Conservation (phyloP, 2,329 filamentous ascomycete species). For the Aspergillus tamarii region DNA sequence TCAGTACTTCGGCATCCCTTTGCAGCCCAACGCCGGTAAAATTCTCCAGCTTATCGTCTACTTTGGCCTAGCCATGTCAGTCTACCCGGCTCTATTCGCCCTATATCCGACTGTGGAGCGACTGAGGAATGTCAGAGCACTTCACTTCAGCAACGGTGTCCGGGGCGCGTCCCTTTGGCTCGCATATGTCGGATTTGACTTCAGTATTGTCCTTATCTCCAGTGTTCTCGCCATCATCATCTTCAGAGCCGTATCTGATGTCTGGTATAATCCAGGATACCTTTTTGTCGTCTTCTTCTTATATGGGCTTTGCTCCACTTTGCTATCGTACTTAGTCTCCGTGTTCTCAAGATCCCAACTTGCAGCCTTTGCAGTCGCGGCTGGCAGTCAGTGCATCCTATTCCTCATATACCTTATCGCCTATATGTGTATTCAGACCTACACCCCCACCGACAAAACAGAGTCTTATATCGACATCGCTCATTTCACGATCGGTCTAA, state of each 20-base stretch:
- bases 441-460: constrained; percentile 69
- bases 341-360: constrained; percentile 78
- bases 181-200: constrained; percentile 81
- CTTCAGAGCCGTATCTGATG: constrained; percentile 62
- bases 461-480: constrained; percentile 69
- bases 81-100: constrained; percentile 83
- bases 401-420: constrained; percentile 74
- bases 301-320: constrained; percentile 76
- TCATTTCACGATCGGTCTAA: constrained; percentile 72
- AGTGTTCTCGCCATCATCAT: constrained; percentile 70
- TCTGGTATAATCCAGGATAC: constrained; percentile 80
- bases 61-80: constrained; percentile 75
- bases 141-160: constrained; percentile 92
- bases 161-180: constrained; percentile 80
- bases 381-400: constrained; percentile 72
- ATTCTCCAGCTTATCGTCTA: constrained; percentile 80
- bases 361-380: constrained; percentile 80
- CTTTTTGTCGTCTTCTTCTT: constrained; percentile 79
- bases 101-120: constrained; percentile 88
- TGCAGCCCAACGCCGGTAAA: constrained; percentile 68
- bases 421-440: constrained; percentile 74
- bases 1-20: constrained; percentile 75
- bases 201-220: constrained; percentile 69
- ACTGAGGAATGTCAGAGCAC: constrained; percentile 73
- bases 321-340: constrained; percentile 80